A percentile compares a stretch with the other conserved stretches of the same genome.
Evolutionary conservation across 192 early-diverging fungal species (phyloP).

Genomic region (Pilaira anomala): DNA sequence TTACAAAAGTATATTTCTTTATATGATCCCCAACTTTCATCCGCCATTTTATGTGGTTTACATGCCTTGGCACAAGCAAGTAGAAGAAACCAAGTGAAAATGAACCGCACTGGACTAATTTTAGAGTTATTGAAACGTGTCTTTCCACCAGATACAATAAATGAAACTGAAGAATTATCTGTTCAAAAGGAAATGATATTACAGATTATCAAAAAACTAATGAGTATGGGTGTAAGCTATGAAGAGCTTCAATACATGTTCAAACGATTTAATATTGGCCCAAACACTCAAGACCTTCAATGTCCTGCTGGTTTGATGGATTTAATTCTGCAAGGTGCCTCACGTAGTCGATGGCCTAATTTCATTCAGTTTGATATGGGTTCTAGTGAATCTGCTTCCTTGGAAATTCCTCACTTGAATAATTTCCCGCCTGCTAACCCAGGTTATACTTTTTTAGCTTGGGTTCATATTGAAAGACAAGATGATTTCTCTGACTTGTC

Average conservation of each 20-base stretch:
- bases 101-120: constrained; percentile 51
- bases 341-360: constrained; percentile 54
- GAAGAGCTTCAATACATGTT: constrained; percentile 56
- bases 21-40: constrained; percentile 18
- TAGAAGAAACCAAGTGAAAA: constrained; percentile 51
- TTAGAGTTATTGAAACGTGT: constrained; percentile 37
- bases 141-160: constrained; percentile 23
- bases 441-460: constrained; percentile 59
- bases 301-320: constrained; percentile 40
- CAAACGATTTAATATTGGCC: constrained; percentile 37
- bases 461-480: constrained; percentile 59
- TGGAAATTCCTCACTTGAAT: constrained; percentile 43
- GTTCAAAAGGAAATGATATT: constrained; percentile 28
- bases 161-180: constrained; percentile 10
- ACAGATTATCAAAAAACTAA: constrained; percentile 46
- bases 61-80: constrained; percentile 45
- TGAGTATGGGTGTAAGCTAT: constrained; percentile 55
- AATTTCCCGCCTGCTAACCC: constrained; percentile 52
- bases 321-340: constrained; percentile 48
- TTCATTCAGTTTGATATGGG: constrained; percentile 61
- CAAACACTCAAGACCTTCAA: constrained; percentile 23
- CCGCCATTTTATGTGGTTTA: constrained; percentile 38
- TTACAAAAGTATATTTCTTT: constrained; percentile 27
- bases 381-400: constrained; percentile 29
- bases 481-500: constrained; percentile 42